Percentiles rank a stretch among this genome's conserved stretches.
phyloP scores from a whole-genome alignment of 2,329 filamentous ascomycete species.

The Bipolaris victoriae region DNA sequence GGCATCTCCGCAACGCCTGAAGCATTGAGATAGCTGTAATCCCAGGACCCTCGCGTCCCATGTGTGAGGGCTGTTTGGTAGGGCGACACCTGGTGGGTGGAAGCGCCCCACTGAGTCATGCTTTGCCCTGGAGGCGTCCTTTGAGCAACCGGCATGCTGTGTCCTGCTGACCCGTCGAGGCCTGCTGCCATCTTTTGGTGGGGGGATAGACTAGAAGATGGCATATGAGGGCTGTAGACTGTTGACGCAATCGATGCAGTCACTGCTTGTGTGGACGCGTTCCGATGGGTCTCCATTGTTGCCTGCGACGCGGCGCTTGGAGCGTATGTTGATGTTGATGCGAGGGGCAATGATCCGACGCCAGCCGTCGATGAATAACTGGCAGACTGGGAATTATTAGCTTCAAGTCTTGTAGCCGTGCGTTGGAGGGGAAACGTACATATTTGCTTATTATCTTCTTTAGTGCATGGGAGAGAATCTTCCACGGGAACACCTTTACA shows the following conservation, averaged over 20 bases:
- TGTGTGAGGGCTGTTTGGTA: slow-evolving; percentile 41
- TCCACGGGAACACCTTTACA: slow-evolving; percentile 98
- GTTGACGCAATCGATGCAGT: slow-evolving; percentile 53
- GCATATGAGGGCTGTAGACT: slow-evolving; percentile 52
- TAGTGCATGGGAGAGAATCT: slow-evolving; percentile 80
- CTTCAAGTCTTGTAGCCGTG: slow-evolving; percentile 33
- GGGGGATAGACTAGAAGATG: slow-evolving; percentile 54
- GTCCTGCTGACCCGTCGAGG: slow-evolving; percentile 47
- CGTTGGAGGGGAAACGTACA: slow-evolving; percentile 55
- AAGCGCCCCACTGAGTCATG: slow-evolving; percentile 46
- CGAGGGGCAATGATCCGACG: slow-evolving; percentile 51
- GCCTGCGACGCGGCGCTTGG: slow-evolving; percentile 56
- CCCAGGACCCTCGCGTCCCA: slow-evolving; percentile 44
- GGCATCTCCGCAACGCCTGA: slow-evolving; percentile 35
- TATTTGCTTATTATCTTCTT: slow-evolving; percentile 99
- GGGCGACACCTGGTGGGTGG: slow-evolving; percentile 42
- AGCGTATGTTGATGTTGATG: slow-evolving; percentile 40
- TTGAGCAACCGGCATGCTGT: slow-evolving; percentile 43
- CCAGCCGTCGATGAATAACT: slow-evolving; percentile 71
- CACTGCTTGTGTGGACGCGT: slow-evolving; percentile 57
- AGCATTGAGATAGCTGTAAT: slow-evolving; percentile 45
- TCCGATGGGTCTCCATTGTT: slow-evolving; percentile 55
- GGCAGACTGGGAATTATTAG: slow-evolving; percentile 61
- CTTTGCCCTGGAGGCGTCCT: slow-evolving; percentile 41
- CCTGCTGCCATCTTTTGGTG: slow-evolving; percentile 51